Conservation (phyloP, 225 moss, liverwort and hornwort genomes). For the Climacium dendroides region DNA sequence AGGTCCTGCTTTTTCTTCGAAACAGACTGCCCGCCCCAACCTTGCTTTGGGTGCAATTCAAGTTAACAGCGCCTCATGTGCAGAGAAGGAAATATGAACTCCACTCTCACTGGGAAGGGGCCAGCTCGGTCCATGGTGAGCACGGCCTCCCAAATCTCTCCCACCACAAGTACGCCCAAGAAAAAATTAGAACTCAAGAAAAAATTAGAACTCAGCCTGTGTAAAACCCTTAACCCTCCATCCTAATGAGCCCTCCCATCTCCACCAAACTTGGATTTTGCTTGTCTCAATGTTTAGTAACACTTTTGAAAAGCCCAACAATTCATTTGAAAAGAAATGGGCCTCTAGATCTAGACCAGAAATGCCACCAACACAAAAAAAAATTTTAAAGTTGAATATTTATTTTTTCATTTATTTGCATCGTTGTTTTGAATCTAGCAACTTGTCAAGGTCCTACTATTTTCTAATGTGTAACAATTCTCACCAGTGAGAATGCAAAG, state of each 20-base stretch:
- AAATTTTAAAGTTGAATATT: too few relatives aligned
- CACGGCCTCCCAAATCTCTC: not conserved
- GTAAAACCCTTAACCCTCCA: not conserved
- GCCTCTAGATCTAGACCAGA: too few relatives aligned
- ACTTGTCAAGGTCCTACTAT: too few relatives aligned
- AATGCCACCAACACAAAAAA: too few relatives aligned
- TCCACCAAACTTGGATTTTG: not conserved
- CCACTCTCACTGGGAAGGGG: too few relatives aligned
- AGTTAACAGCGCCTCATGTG: not conserved
- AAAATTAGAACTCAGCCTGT: accelerated
- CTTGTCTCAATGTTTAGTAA: not conserved
- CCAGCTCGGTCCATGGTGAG: too few relatives aligned
- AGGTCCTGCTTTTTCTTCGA: not conserved
- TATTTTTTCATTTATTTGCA: too few relatives aligned
- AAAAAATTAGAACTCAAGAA: too few relatives aligned
- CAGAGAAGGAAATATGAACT: too few relatives aligned
- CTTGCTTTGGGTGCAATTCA: not conserved
- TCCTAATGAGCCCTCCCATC: accelerated
- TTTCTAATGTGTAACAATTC: not conserved
- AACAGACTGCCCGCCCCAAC: not conserved
- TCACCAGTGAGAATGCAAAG: not conserved
- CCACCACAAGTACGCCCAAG: accelerated
- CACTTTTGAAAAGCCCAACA: not conserved
- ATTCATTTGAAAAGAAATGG: too few relatives aligned
- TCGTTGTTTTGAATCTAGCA: too few relatives aligned